Conservation (phyloP, 2,329 filamentous ascomycete genomes). For the Epichloe hybrida region DNA sequence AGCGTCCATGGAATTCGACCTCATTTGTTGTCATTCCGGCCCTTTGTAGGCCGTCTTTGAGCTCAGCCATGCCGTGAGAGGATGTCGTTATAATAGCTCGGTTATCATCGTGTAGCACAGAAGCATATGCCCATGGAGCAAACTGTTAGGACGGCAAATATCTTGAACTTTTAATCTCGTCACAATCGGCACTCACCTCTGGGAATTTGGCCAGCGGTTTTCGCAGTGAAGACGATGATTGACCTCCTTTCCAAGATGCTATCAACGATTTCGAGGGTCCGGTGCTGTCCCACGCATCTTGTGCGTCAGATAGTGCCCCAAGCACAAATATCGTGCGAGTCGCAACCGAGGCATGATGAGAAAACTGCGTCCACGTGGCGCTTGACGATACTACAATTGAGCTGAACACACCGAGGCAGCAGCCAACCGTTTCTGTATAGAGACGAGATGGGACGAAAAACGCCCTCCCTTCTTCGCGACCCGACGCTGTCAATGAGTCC, state of each 20-base stretch:
- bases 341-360: neutral
- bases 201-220: neutral
- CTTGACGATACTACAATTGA: neutral
- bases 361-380: neutral
- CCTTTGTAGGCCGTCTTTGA: slow-evolving; percentile 7
- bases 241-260: neutral
- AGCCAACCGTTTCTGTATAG: neutral
- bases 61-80: slow-evolving; percentile 4
- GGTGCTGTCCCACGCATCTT: neutral
- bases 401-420: neutral
- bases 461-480: neutral
- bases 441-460: neutral
- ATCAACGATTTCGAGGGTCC: neutral
- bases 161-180: neutral
- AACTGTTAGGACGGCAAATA: neutral
- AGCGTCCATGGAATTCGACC: slow-evolving; percentile 1
- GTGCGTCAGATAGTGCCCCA: neutral
- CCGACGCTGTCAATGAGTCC: neutral
- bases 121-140: slow-evolving; percentile 18
- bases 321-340: neutral
- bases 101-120: slow-evolving; percentile 23
- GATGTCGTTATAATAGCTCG: slow-evolving; percentile 22
- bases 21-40: neutral
- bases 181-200: neutral
- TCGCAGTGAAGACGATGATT: neutral